Percentiles rank a stretch among this genome's conserved stretches.
These are phyloP conservation scores for Podaxis sp. DNA, from an alignment of 768 basidiomycete genomes.

Conservation along the genomic window DNA sequence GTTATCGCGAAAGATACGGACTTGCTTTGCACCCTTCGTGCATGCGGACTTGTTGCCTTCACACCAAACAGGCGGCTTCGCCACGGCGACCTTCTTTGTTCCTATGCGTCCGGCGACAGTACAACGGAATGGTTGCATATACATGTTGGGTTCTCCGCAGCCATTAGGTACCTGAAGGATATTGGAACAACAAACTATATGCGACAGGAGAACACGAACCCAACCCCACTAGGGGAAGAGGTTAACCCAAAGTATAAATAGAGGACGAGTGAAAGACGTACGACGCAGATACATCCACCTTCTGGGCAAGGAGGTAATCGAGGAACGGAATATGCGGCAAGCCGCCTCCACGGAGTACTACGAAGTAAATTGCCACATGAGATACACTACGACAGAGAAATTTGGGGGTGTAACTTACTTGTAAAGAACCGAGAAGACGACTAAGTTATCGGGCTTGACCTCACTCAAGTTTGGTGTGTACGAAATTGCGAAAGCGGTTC, in stretches of 20 bases:
- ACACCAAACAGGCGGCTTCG: slow-evolving; percentile 36
- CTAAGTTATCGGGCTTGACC: slow-evolving; percentile 38
- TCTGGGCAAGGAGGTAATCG: slow-evolving; percentile 38
- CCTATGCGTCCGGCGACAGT: slow-evolving; percentile 32
- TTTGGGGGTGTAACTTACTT: slow-evolving; percentile 23
- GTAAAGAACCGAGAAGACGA: slow-evolving; percentile 37
- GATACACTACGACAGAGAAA: neutral
- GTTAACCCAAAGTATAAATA: neutral
- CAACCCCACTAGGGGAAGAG: neutral
- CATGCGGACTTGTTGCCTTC: slow-evolving; percentile 30
- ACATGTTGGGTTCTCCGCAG: slow-evolving; percentile 43
- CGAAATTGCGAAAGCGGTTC: slow-evolving; percentile 43
- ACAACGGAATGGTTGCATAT: slow-evolving; percentile 37
- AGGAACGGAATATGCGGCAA: slow-evolving; percentile 38
- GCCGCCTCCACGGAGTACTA: slow-evolving; percentile 40
- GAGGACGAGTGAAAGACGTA: slow-evolving; percentile 8
- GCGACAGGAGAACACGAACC: neutral
- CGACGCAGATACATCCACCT: slow-evolving; percentile 39
- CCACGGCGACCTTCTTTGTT: slow-evolving; percentile 24
- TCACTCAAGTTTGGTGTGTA: slow-evolving; percentile 34
- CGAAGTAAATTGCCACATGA: neutral
- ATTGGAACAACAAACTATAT: neutral
- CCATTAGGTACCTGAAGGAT: slow-evolving; percentile 14
- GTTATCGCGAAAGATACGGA: slow-evolving; percentile 4
- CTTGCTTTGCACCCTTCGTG: slow-evolving; percentile 35